Evolutionary conservation across 202 grass and related monocot genomes (phyloP).

Genomic region (Digitaria exilis): DNA sequence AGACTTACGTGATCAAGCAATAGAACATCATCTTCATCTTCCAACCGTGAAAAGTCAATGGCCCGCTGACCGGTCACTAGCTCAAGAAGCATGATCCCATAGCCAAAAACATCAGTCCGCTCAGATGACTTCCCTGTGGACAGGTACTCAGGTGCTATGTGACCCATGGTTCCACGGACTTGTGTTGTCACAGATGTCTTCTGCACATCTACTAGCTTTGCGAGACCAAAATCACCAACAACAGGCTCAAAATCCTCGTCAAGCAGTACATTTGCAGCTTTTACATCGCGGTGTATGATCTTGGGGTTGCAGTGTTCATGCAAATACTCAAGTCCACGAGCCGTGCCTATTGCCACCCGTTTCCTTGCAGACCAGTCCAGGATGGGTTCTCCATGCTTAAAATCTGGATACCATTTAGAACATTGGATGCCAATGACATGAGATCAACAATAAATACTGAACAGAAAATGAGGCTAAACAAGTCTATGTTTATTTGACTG

Average conservation of each 20-base stretch:
- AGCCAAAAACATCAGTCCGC: slow-evolving; percentile 96
- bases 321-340: slow-evolving; percentile 86
- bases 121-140: slow-evolving; percentile 91
- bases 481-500: background rate
- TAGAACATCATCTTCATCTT: slow-evolving; percentile 85
- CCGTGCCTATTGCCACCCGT: slow-evolving; percentile 79
- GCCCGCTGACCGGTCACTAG: slow-evolving; percentile 87
- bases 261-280: slow-evolving; percentile 93
- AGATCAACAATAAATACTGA: slow-evolving; percentile 18
- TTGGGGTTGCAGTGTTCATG: slow-evolving; percentile 98
- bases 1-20: slow-evolving; percentile 80
- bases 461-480: background rate
- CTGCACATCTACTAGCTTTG: slow-evolving; percentile 84
- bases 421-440: background rate
- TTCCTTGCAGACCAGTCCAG: slow-evolving; percentile 85
- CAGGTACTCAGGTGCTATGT: slow-evolving; percentile 97
- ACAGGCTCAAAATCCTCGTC: slow-evolving; percentile 84
- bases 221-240: slow-evolving; percentile 91
- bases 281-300: slow-evolving; percentile 97
- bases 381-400: slow-evolving; percentile 68
- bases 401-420: slow-evolving; percentile 57
- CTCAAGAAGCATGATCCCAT: slow-evolving; percentile 94
- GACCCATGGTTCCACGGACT: slow-evolving; percentile 93
- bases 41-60: slow-evolving; percentile 71
- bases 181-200: slow-evolving; percentile 94